A percentile compares a stretch with the other conserved stretches of the same genome.
These are phyloP conservation scores for Barbarea vulgaris DNA, from an alignment of 345 rosid genomes.

Conservation along the genomic window DNA sequence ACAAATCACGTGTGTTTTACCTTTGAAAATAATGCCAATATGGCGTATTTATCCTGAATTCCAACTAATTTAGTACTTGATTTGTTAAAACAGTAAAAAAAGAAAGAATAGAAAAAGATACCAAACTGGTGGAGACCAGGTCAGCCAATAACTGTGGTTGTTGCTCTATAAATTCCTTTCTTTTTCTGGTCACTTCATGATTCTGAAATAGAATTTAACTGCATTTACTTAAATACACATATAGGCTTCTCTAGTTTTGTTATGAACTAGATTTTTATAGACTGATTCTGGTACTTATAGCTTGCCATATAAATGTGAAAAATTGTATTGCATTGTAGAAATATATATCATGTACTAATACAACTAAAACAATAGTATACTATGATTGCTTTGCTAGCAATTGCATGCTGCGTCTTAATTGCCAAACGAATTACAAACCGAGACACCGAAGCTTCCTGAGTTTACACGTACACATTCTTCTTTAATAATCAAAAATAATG, in stretches of 20 bases:
- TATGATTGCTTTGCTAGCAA: not conserved
- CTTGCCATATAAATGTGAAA: not conserved
- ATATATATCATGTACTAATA: not conserved
- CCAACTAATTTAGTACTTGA: not conserved
- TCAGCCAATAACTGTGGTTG: conserved; percentile 27
- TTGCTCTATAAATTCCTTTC: conserved; percentile 4
- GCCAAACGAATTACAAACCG: not conserved
- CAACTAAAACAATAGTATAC: not conserved
- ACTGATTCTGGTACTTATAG: not conserved
- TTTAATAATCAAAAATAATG: conserved; percentile 12
- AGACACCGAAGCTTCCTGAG: not conserved
- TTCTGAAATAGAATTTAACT: conserved; percentile 4
- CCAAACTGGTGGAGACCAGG: conserved; percentile 36
- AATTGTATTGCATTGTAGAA: not conserved
- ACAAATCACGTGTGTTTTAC: not conserved
- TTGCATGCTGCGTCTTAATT: not conserved
- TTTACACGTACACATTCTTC: conserved; percentile 26
- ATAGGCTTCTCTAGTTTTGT: not conserved
- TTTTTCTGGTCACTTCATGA: conserved; percentile 20
- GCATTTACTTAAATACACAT: conserved; percentile 3
- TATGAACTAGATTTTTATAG: not conserved
- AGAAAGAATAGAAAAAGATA: not conserved
- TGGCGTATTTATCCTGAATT: conserved; percentile 8
- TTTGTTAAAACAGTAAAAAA: conserved; percentile 18
- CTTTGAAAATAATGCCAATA: conserved; percentile 1